phyloP scores from a whole-genome alignment of 2,329 filamentous ascomycete genomes.

The Calonectria crousiana region DNA sequence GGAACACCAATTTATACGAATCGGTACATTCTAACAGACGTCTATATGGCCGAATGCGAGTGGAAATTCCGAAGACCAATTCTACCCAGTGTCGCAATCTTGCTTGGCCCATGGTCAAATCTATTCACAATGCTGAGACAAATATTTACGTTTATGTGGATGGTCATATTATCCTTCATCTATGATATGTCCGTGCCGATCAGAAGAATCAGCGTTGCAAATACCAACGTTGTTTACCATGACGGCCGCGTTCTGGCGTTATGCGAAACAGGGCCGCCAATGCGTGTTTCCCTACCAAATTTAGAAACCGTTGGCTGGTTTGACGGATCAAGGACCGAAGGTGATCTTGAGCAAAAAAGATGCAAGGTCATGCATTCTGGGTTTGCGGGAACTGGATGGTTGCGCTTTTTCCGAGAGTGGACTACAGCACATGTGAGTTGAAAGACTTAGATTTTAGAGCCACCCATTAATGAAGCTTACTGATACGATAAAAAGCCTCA shows the following conservation, averaged over 20 bases:
- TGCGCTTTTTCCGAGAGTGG: constrained; percentile 67
- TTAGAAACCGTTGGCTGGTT: constrained; percentile 80
- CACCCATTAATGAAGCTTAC: neutral
- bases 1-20: constrained; percentile 66
- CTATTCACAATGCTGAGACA: constrained; percentile 13
- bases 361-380: neutral
- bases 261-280: constrained; percentile 78
- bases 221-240: constrained; percentile 75
- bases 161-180: constrained; percentile 55
- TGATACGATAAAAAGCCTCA: constrained; percentile 60
- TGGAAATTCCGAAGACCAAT: constrained; percentile 65
- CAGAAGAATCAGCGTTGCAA: constrained; percentile 78
- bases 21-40: constrained; percentile 76
- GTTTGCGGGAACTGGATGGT: neutral
- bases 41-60: constrained; percentile 67
- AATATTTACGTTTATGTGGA: constrained; percentile 25
- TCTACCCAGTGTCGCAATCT: constrained; percentile 74
- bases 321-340: constrained; percentile 55
- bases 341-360: neutral
- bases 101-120: constrained; percentile 65
- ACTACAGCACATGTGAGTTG: constrained; percentile 70
- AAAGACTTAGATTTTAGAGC: neutral
- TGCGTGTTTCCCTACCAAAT: constrained; percentile 72
- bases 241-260: constrained; percentile 77
- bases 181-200: constrained; percentile 61